A percentile compares a stretch with the other conserved stretches of the same genome.
Evolutionary conservation across 176 grass and related monocot genomes (phyloP).

Genomic region (Aegilops bicornis): DNA sequence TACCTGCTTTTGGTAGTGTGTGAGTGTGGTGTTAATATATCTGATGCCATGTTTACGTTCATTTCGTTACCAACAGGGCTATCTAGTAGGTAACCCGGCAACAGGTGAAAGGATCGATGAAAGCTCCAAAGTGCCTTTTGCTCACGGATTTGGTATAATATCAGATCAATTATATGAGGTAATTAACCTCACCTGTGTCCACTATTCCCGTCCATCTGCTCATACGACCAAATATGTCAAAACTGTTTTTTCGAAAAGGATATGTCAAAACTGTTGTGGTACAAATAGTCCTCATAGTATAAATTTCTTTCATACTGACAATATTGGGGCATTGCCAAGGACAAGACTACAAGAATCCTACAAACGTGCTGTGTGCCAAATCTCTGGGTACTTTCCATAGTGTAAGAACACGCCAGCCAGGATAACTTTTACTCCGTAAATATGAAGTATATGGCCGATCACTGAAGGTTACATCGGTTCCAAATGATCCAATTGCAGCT

Average conservation of each 20-base stretch:
- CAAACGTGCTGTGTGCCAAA: slow-evolving; percentile 25
- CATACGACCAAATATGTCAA: not conserved
- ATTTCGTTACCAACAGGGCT: slow-evolving; percentile 4
- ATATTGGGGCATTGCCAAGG: slow-evolving; percentile 27
- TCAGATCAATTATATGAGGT: slow-evolving; percentile 64
- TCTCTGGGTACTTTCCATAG: slow-evolving; percentile 16
- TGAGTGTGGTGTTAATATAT: too few species aligned
- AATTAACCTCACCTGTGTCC: not conserved
- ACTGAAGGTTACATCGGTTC: not conserved
- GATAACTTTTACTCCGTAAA: not conserved
- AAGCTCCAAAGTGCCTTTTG: slow-evolving; percentile 39
- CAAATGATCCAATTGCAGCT: slow-evolving; percentile 26
- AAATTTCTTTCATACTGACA: not conserved
- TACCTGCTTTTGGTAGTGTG: too few species aligned
- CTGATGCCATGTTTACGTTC: not conserved
- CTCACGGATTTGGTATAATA: slow-evolving; percentile 57
- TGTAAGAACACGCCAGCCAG: slow-evolving; percentile 6
- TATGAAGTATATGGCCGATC: too few species aligned
- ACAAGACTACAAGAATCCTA: slow-evolving; percentile 36
- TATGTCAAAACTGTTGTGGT: too few species aligned
- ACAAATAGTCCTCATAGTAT: not conserved
- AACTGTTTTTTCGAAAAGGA: too few species aligned
- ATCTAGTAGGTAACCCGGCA: slow-evolving; percentile 43
- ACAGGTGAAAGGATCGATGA: slow-evolving; percentile 34
- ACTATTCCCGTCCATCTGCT: too few species aligned